A percentile compares a stretch with the other conserved stretches of the same genome.
Evolutionary conservation across 2,329 filamentous ascomycete genomes (phyloP).

Genomic region (Neophaeococcomyces mojaviensis): DNA sequence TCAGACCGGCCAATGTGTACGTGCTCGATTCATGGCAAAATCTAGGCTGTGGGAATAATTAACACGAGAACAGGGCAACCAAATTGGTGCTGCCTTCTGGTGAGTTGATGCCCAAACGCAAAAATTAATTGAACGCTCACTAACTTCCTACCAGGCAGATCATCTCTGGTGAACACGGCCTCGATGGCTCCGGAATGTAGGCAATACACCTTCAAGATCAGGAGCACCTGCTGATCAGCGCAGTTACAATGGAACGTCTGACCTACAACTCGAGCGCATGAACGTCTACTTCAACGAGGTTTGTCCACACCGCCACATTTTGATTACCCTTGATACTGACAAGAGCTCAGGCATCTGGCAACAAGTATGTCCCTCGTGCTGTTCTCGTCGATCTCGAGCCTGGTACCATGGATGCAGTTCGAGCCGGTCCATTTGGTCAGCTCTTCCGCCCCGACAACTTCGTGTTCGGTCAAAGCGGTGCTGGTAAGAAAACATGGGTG

Average conservation of each 20-base stretch:
- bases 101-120: slow-evolving; percentile 39
- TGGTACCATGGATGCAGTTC: slow-evolving; percentile 99
- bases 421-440: slow-evolving; percentile 94
- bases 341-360: slow-evolving; percentile 66
- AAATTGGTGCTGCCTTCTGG: slow-evolving; percentile 99
- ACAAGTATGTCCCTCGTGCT: slow-evolving; percentile 99
- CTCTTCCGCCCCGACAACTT: slow-evolving; percentile 99
- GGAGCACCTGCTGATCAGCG: slow-evolving; percentile 10
- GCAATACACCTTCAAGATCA: slow-evolving; percentile 32
- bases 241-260: slow-evolving; percentile 94
- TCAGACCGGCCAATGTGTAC: slow-evolving; percentile 99
- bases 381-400: slow-evolving; percentile 99
- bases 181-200: slow-evolving; percentile 94
- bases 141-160: slow-evolving; percentile 56
- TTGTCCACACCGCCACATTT: slow-evolving; percentile 23
- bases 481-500: slow-evolving; percentile 45
- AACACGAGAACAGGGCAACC: slow-evolving; percentile 70
- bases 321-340: slow-evolving; percentile 7
- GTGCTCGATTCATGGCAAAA: slow-evolving; percentile 30
- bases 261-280: slow-evolving; percentile 99
- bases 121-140: slow-evolving; percentile 21
- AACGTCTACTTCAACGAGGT: slow-evolving; percentile 99
- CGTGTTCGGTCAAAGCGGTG: slow-evolving; percentile 98
- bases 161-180: slow-evolving; percentile 86
- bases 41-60: not conserved